Evolutionary conservation across 108 stramenopile species (phyloP).

Genomic region (Cyclotella kingstonii): DNA sequence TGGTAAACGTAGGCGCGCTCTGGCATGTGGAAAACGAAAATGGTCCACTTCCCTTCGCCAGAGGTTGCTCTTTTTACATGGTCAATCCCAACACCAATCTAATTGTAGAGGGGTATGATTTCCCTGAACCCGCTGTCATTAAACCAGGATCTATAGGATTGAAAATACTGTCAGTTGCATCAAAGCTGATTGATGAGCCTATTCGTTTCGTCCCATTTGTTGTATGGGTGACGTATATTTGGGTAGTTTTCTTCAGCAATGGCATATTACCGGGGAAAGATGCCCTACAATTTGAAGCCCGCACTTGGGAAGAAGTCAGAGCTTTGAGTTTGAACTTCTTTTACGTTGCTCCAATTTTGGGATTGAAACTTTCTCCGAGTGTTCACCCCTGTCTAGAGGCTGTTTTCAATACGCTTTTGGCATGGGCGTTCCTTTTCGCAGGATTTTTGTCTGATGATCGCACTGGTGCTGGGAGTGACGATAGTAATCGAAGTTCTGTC

Average conservation of each 20-base stretch:
- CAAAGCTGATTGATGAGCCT: slow-evolving; percentile 67
- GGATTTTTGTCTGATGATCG: slow-evolving; percentile 86
- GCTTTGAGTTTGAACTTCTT: slow-evolving; percentile 85
- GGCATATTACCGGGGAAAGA: slow-evolving; percentile 75
- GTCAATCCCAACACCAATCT: slow-evolving; percentile 42
- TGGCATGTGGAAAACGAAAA: slow-evolving; percentile 60
- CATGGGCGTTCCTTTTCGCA: slow-evolving; percentile 86
- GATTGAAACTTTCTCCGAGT: slow-evolving; percentile 66
- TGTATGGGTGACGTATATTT: slow-evolving; percentile 67
- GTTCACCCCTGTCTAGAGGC: slow-evolving; percentile 87
- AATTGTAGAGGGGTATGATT: slow-evolving; percentile 52
- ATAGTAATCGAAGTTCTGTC: neutral
- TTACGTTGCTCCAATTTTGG: slow-evolving; percentile 69
- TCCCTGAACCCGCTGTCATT: slow-evolving; percentile 56
- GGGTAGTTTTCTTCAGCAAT: slow-evolving; percentile 75
- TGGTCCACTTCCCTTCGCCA: slow-evolving; percentile 53
- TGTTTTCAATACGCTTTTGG: slow-evolving; percentile 84
- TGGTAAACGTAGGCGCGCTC: slow-evolving; percentile 39
- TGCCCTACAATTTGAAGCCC: slow-evolving; percentile 60
- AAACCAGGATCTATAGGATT: slow-evolving; percentile 45
- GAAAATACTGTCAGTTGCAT: slow-evolving; percentile 36
- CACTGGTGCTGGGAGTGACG: slow-evolving; percentile 19
- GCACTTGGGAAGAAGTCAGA: slow-evolving; percentile 85
- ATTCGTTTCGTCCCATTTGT: slow-evolving; percentile 57
- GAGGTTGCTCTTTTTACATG: slow-evolving; percentile 54